phyloP scores from a whole-genome alignment of 2,329 filamentous ascomycete genomes.

The Trichoderma sp. region DNA sequence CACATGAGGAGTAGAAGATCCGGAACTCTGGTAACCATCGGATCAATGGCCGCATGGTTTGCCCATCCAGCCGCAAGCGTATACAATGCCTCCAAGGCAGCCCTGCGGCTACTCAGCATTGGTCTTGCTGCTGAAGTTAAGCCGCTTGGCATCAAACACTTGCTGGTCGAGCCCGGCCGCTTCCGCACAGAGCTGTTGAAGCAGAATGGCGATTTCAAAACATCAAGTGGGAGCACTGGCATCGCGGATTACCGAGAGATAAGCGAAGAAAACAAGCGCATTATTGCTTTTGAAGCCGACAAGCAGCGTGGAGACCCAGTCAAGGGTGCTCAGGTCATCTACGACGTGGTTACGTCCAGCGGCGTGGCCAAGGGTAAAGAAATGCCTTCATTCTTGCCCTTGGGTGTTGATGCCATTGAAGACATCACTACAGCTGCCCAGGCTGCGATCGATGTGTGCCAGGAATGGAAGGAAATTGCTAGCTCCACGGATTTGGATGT shows the following conservation, averaged over 20 bases:
- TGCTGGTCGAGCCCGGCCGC: slow-evolving; percentile 27
- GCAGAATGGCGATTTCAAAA: slow-evolving; percentile 21
- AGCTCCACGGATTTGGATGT: slow-evolving; percentile 4
- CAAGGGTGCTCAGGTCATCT: slow-evolving; percentile 27
- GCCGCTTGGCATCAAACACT: slow-evolving; percentile 20
- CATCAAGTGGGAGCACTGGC: slow-evolving; percentile 1
- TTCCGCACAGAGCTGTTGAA: slow-evolving; percentile 28
- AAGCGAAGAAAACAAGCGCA: neutral
- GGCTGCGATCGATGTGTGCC: slow-evolving; percentile 13
- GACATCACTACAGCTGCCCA: slow-evolving; percentile 20
- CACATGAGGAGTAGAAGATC: slow-evolving; percentile 13
- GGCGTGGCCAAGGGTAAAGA: slow-evolving; percentile 18
- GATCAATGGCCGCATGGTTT: slow-evolving; percentile 27
- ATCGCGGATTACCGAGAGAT: slow-evolving; percentile 24
- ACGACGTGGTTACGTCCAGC: slow-evolving; percentile 27
- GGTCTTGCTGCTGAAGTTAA: slow-evolving; percentile 13
- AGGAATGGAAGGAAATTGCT: slow-evolving; percentile 18
- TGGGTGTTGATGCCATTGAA: slow-evolving; percentile 22
- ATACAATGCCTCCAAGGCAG: slow-evolving; percentile 27
- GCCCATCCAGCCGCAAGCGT: neutral
- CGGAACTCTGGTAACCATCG: slow-evolving; percentile 22
- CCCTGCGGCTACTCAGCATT: slow-evolving; percentile 9
- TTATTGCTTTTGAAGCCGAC: slow-evolving; percentile 1
- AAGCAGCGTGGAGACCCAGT: slow-evolving; percentile 25
- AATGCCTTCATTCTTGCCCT: slow-evolving; percentile 22